Evolutionary conservation across 305 asterid species (phyloP).

Genomic region (Andrographis paniculata): DNA sequence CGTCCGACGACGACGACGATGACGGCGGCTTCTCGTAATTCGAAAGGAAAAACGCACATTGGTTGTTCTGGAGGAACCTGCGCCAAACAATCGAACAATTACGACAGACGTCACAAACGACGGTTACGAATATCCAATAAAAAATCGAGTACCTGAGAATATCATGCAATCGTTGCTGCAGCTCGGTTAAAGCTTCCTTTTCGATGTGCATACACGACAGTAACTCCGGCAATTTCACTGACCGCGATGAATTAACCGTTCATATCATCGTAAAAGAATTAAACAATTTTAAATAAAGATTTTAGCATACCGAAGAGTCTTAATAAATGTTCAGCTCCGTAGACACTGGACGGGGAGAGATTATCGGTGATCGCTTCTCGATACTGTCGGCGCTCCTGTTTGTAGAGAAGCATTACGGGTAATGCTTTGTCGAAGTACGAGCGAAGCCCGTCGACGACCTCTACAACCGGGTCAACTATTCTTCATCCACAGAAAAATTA

Average conservation of each 20-base stretch:
- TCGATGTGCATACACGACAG: constrained; percentile 37
- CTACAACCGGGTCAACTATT: constrained; percentile 33
- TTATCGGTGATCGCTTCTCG: constrained; percentile 30
- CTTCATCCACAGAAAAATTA: constrained; percentile 35
- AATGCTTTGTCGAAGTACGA: constrained; percentile 68
- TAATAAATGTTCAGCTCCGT: constrained; percentile 79
- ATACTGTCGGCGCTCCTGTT: constrained; percentile 58
- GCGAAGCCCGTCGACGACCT: constrained; percentile 47
- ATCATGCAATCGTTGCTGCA: constrained; percentile 41
- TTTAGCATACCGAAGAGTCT: constrained; percentile 58
- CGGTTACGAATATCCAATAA: too few species aligned
- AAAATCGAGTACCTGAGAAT: constrained; percentile 65
- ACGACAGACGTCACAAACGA: too few species aligned
- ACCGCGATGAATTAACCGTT: too few species aligned
- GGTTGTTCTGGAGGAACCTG: constrained; percentile 72
- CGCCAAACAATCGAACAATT: not conserved
- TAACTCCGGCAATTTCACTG: constrained; percentile 72
- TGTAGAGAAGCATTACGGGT: constrained; percentile 61
- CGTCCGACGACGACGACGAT: too few species aligned
- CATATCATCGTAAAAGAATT: too few species aligned
- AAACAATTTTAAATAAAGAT: not conserved
- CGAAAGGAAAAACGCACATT: constrained; percentile 32
- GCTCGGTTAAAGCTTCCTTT: constrained; percentile 34
- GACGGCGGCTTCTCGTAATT: constrained; percentile 25
- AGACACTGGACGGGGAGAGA: constrained; percentile 43